These are phyloP conservation scores for Nosema bombycis DNA, from an alignment of 371 early-diverging fungal genomes.

Conservation along the genomic window DNA sequence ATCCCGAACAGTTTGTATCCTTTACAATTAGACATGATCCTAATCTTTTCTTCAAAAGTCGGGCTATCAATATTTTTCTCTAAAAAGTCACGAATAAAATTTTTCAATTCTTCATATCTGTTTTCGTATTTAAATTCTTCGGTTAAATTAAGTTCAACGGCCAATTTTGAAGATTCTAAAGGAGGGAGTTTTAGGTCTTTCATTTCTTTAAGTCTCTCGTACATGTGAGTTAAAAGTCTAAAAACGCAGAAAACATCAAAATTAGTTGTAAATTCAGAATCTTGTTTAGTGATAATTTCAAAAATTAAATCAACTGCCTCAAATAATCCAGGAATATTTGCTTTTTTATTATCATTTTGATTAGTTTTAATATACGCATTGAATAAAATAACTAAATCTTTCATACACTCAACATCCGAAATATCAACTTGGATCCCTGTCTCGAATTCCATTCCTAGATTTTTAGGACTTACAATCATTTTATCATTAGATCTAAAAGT, in stretches of 20 bases:
- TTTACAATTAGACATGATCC: constrained; percentile 67
- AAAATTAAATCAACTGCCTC: constrained; percentile 35
- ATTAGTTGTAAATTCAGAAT: constrained; percentile 69
- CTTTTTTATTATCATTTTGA: constrained; percentile 28
- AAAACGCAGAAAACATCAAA: constrained; percentile 75
- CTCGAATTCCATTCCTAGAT: constrained; percentile 77
- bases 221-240: constrained; percentile 74
- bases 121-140: constrained; percentile 20
- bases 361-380: constrained; percentile 23
- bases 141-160: constrained; percentile 68
- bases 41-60: constrained; percentile 79
- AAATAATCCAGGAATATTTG: constrained; percentile 11
- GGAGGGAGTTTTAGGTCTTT: constrained; percentile 68
- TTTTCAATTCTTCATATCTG: constrained; percentile 67
- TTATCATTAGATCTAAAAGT: constrained; percentile 79
- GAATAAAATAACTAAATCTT: constrained; percentile 40
- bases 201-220: constrained; percentile 72
- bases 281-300: neutral
- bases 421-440: constrained; percentile 66
- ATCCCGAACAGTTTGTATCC: constrained; percentile 62
- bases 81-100: constrained; percentile 72
- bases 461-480: constrained; percentile 71
- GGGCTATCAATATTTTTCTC: constrained; percentile 72
- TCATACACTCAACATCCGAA: constrained; percentile 59
- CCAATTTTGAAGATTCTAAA: constrained; percentile 65